These are phyloP conservation scores for Leishmania tropica DNA, from an alignment of 208 protist genomes.

Conservation along the genomic window DNA sequence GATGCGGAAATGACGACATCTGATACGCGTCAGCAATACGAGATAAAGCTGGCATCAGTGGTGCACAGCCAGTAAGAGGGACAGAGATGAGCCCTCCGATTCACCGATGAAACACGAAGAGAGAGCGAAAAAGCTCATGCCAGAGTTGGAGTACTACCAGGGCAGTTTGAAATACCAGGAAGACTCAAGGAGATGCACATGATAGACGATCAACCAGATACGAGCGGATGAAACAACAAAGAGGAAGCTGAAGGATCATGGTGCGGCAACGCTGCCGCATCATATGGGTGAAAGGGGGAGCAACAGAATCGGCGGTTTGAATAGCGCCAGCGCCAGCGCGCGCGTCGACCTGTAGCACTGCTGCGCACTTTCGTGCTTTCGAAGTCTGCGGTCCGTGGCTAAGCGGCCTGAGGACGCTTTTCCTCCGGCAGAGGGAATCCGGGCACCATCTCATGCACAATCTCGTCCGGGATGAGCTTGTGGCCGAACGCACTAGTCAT, in stretches of 20 bases:
- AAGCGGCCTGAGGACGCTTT: slow-evolving; percentile 59
- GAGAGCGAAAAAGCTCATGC: not conserved
- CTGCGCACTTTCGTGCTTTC: not conserved
- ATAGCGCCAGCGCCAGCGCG: not conserved
- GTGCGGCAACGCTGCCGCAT: not conserved
- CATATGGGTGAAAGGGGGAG: not conserved
- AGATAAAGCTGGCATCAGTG: not conserved
- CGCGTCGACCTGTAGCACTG: not conserved
- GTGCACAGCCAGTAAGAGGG: not conserved
- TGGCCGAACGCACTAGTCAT: slow-evolving; percentile 86
- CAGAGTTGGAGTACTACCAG: not conserved
- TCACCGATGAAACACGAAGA: not conserved
- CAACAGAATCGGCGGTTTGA: not conserved
- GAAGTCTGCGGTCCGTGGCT: not conserved
- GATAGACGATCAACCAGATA: not conserved
- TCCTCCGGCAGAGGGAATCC: slow-evolving; percentile 90
- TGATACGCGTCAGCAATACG: not conserved
- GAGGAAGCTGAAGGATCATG: not conserved
- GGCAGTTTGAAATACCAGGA: not conserved
- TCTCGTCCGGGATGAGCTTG: slow-evolving; percentile 86
- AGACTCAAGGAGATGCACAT: not conserved
- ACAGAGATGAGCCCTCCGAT: not conserved
- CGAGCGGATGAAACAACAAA: not conserved
- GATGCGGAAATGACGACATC: not conserved
- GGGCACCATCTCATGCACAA: slow-evolving; percentile 89